Evolutionary conservation across 768 basidiomycete species (phyloP).

Genomic region (Lentinula raphanica): DNA sequence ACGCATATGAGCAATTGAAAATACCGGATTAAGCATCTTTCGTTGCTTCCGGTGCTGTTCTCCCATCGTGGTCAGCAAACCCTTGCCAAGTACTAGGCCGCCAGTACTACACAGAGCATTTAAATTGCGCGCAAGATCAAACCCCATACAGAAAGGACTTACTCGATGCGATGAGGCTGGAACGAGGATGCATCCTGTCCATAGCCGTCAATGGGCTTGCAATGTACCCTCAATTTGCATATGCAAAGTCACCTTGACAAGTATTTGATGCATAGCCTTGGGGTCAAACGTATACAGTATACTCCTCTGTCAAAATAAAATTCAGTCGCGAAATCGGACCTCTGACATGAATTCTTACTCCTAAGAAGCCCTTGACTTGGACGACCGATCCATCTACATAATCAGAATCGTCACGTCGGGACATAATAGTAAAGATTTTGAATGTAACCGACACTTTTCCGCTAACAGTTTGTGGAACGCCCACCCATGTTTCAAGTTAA

Average conservation of each 20-base stretch:
- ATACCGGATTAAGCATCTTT: constrained; percentile 31
- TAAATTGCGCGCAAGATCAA: too few species aligned
- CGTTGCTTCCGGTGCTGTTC: constrained; percentile 27
- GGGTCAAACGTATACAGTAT: constrained; percentile 1
- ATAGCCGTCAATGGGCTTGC: neutral
- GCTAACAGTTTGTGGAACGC: neutral
- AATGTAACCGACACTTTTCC: neutral
- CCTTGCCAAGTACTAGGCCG: neutral
- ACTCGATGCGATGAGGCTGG: neutral
- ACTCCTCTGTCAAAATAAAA: neutral
- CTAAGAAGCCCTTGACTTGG: neutral
- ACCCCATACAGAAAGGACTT: neutral
- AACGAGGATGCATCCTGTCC: neutral
- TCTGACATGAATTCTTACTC: neutral
- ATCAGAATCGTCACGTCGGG: too few species aligned
- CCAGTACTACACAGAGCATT: neutral
- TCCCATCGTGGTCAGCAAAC: neutral
- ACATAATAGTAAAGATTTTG: too few species aligned
- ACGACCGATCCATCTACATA: neutral
- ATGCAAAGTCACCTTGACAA: neutral
- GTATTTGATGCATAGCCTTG: constrained; percentile 5
- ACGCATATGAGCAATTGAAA: constrained; percentile 29
- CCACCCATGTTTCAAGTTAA: neutral
- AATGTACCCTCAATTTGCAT: too few species aligned
- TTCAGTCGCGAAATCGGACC: neutral